Percentiles rank a stretch among this genome's conserved stretches.
Conservation (phyloP, 169 alveolate species). For the Perkinsus olseni region DNA sequence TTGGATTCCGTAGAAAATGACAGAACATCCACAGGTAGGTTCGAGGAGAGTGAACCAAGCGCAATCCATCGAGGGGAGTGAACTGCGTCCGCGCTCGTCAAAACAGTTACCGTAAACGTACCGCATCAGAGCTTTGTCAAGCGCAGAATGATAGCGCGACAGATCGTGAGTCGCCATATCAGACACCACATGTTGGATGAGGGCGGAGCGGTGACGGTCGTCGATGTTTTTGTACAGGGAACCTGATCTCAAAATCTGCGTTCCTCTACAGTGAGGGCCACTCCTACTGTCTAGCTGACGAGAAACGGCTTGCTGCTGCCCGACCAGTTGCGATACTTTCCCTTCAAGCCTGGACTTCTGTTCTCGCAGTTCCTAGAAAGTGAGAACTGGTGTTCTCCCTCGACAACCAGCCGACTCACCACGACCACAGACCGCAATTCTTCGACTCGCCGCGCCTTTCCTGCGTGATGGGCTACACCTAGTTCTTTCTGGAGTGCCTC, state of each 20-base stretch:
- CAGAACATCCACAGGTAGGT: too few relatives aligned
- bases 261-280: not conserved
- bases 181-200: not conserved
- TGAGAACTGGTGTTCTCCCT: not conserved
- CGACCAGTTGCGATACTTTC: not conserved
- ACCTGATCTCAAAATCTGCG: not conserved
- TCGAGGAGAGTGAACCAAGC: too few relatives aligned
- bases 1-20: too few relatives aligned
- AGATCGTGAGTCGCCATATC: constrained; percentile 25
- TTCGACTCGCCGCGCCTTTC: not conserved
- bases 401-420: not conserved
- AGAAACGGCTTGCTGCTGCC: not conserved
- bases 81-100: too few relatives aligned
- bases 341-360: not conserved
- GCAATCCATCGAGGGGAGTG: too few relatives aligned
- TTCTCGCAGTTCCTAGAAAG: not conserved
- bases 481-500: not conserved
- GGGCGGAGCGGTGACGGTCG: not conserved
- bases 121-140: constrained; percentile 76
- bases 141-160: constrained; percentile 43
- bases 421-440: not conserved
- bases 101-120: too few relatives aligned
- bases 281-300: not conserved
- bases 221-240: not conserved
- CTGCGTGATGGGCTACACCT: not conserved